Evolutionary conservation across 306 rosid genomes (phyloP).

Genomic region (Senna tora): DNA sequence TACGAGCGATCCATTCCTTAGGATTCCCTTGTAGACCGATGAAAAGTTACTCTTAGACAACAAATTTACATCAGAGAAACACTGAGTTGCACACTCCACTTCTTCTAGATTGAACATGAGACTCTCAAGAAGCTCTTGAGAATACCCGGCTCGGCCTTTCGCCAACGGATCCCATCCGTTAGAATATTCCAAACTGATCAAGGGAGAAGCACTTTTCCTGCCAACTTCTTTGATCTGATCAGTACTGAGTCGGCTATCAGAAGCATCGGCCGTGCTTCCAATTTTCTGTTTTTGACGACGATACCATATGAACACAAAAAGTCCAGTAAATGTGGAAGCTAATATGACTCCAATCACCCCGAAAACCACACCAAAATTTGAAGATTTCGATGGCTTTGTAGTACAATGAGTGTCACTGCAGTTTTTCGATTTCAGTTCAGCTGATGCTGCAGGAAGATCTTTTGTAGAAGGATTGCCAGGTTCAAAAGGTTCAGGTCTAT

Average conservation of each 20-base stretch:
- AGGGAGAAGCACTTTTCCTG: conserved; percentile 61
- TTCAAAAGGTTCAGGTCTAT: conserved; percentile 72
- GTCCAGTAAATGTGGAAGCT: conserved; percentile 42
- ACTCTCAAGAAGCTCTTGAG: conserved; percentile 53
- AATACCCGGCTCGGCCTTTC: conserved; percentile 51
- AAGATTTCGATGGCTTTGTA: conserved; percentile 33
- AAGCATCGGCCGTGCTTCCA: conserved; percentile 40
- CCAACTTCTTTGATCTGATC: not conserved
- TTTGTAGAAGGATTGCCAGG: conserved; percentile 51
- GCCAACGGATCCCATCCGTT: conserved; percentile 86
- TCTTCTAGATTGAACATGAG: conserved; percentile 80
- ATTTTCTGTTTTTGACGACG: conserved; percentile 64
- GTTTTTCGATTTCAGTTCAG: conserved; percentile 41
- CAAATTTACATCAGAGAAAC: conserved; percentile 74
- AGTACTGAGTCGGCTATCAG: conserved; percentile 29
- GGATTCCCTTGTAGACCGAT: conserved; percentile 59
- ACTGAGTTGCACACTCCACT: conserved; percentile 78
- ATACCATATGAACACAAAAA: conserved; percentile 44
- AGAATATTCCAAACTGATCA: conserved; percentile 83
- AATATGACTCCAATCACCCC: conserved; percentile 53
- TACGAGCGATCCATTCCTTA: conserved; percentile 80
- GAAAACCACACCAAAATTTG: conserved; percentile 54
- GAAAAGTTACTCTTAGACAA: conserved; percentile 65
- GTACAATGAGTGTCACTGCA: conserved; percentile 45
- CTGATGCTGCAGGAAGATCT: conserved; percentile 63